These are phyloP conservation scores for Ophiostoma sp. DNA, from an alignment of 2,329 filamentous ascomycete genomes.

Conservation along the genomic window DNA sequence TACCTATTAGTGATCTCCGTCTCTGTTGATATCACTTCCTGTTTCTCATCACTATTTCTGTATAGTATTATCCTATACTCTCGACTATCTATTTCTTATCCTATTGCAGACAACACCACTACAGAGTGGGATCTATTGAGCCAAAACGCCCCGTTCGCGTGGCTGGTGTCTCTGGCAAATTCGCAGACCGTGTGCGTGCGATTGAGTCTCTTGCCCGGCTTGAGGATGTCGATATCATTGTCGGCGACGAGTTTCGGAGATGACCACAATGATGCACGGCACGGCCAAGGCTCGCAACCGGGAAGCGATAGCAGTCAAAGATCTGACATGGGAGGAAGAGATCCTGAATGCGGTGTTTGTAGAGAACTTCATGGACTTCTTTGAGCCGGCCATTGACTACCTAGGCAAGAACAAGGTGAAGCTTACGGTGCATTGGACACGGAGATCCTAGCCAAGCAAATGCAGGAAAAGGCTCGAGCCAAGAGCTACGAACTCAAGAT, in stretches of 20 bases:
- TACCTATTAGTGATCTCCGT: no score
- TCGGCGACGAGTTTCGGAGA: not conserved
- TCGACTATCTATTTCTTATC: no score
- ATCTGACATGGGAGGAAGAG: slow-evolving; percentile 25
- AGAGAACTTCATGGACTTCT: slow-evolving; percentile 33
- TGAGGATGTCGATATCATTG: not conserved
- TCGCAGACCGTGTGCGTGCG: not conserved
- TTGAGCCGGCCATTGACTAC: slow-evolving; percentile 32
- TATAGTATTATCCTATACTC: no score
- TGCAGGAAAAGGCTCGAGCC: slow-evolving; percentile 25
- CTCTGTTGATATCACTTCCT: no score
- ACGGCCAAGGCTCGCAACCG: not conserved
- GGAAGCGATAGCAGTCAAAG: not conserved
- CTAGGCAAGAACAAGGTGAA: slow-evolving; percentile 30
- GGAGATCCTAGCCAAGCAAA: slow-evolving; percentile 17
- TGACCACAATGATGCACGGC: not conserved
- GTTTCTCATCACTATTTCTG: no score
- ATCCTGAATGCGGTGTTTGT: slow-evolving; percentile 29
- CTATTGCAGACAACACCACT: no score
- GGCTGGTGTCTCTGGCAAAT: not conserved
- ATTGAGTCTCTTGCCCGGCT: not conserved
- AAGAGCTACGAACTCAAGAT: slow-evolving; percentile 31
- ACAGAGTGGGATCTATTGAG: not conserved
- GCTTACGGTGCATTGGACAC: slow-evolving; percentile 34
- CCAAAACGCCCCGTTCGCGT: not conserved